Conservation (phyloP, 805 yeast species). For the Nakazawaea siamensis region DNA sequence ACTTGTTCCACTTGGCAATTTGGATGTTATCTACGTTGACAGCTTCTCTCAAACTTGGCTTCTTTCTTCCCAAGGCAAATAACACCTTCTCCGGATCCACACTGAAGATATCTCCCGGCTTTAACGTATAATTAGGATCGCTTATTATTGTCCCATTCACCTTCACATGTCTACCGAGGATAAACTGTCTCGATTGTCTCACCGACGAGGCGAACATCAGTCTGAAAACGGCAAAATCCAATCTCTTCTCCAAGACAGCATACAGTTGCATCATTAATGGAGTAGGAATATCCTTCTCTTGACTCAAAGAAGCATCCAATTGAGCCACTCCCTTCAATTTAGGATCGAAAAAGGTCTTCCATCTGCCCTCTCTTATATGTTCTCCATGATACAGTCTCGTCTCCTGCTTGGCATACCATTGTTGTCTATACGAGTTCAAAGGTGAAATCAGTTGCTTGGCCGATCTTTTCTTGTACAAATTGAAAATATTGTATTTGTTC, state of each 20-base stretch:
- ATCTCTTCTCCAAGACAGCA: slow-evolving; percentile 80
- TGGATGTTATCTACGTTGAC: slow-evolving; percentile 65
- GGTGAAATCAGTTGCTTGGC: slow-evolving; percentile 41
- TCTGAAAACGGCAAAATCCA: slow-evolving; percentile 86
- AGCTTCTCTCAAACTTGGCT: slow-evolving; percentile 68
- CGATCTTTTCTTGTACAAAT: slow-evolving; percentile 66
- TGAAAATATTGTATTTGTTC: slow-evolving; percentile 88
- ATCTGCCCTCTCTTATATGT: slow-evolving; percentile 74
- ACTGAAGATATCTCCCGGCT: slow-evolving; percentile 80
- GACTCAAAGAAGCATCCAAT: slow-evolving; percentile 70
- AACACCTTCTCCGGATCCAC: slow-evolving; percentile 83
- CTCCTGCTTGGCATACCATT: slow-evolving; percentile 86
- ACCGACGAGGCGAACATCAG: slow-evolving; percentile 89
- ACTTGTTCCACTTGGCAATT: slow-evolving; percentile 67
- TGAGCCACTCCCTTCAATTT: slow-evolving; percentile 82
- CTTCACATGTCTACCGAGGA: slow-evolving; percentile 69
- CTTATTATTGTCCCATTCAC: slow-evolving; percentile 78
- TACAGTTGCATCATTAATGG: slow-evolving; percentile 86
- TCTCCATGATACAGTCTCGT: slow-evolving; percentile 96
- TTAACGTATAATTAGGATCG: slow-evolving; percentile 71
- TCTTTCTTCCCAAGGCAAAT: slow-evolving; percentile 74
- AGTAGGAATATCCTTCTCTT: slow-evolving; percentile 44
- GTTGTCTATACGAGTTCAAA: slow-evolving; percentile 74
- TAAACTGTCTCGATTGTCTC: slow-evolving; percentile 89
- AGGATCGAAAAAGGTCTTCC: slow-evolving; percentile 63